phyloP scores from a whole-genome alignment of 805 yeast genomes.

The Cyberlindnera sargentensis region DNA sequence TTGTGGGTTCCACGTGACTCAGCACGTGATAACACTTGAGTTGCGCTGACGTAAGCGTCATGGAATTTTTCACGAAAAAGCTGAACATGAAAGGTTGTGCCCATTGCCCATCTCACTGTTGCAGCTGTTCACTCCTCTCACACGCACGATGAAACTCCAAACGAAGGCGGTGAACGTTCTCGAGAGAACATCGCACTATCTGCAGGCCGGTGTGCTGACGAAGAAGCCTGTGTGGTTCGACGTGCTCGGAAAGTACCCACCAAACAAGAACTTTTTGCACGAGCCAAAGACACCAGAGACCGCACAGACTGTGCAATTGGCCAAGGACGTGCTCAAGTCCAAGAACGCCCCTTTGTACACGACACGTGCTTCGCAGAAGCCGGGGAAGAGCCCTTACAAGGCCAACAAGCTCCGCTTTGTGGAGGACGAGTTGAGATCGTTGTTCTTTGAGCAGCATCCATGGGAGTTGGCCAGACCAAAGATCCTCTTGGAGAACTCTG shows the following conservation, averaged over 20 bases:
- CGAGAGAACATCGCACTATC: conserved; percentile 71
- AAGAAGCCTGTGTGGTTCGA: conserved; percentile 85
- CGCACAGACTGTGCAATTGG: conserved; percentile 3
- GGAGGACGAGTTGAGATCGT: conserved; percentile 73
- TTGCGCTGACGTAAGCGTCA: no score
- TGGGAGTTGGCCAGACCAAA: conserved; percentile 96
- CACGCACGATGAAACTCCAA: conserved; percentile 54
- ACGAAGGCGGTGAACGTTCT: conserved; percentile 70
- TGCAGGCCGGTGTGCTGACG: conserved; percentile 61
- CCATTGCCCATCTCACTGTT: no score
- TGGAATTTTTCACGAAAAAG: no score
- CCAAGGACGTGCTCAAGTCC: conserved; percentile 10
- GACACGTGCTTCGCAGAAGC: conserved; percentile 22
- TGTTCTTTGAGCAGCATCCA: conserved; percentile 90
- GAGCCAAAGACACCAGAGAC: conserved; percentile 15
- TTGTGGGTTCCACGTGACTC: no score
- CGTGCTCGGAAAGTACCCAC: conserved; percentile 80
- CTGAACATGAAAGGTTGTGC: no score
- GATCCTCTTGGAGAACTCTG: conserved; percentile 68
- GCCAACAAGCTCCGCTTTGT: conserved; percentile 24
- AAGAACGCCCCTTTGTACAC: conserved; percentile 23
- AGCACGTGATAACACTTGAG: no score
- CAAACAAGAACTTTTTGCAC: conserved; percentile 46
- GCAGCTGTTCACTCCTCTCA: not conserved
- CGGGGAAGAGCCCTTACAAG: conserved; percentile 10